Base-by-base conservation (phyloP, 345 rosid species). In the Euphorbia tirucalli region DNA sequence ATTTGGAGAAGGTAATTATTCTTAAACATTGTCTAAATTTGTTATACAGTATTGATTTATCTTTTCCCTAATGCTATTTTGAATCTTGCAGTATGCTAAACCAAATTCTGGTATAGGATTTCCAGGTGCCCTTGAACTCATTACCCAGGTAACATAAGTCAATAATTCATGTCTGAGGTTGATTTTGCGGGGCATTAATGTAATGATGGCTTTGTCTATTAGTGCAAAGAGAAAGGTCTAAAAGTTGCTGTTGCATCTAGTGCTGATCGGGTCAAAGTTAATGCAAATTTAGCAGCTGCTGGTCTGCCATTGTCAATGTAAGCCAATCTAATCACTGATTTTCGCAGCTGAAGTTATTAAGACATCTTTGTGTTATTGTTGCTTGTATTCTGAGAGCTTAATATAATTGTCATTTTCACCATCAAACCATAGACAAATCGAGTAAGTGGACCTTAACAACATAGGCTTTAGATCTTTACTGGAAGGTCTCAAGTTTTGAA, bases 171-270 rank as follows among this genome's bases (percentile, higher is more conserved):
- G 44, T 65, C 66, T 68, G 24, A 61, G 68, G 50, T 65, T 61
- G 46, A 19, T 31, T 64, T 65, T 57, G 27, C 41, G 65, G 22
- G 44, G 65, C 8, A 9, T 24, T 43, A 35, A 24, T 24, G 25
- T 69, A 61, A 59, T 67, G 16, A 63, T 21, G 49, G 48, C 64
- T 41, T 28, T 60, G 73, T 67, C 16, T 65, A 72, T 77, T 83
- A 88, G 98, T 92, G 97, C 83, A 92, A 92, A 83, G 85, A 75
- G 78, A 83, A 81, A 81, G 96, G 97, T 60, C 90, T 95, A 11
- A 95, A 92, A 81, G 97, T 92, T 46, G 97, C 97, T 64, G 97
- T 92, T 80, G 97, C 97, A 10, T 95, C 97, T 57, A 95, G 97
- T 55, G 99, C 99, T 66, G 99, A 92, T 74, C 93, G 97, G 48